These are phyloP conservation scores for Saccharomycopsis sp. DNA, from an alignment of 805 yeast genomes.

Conservation along the genomic window DNA sequence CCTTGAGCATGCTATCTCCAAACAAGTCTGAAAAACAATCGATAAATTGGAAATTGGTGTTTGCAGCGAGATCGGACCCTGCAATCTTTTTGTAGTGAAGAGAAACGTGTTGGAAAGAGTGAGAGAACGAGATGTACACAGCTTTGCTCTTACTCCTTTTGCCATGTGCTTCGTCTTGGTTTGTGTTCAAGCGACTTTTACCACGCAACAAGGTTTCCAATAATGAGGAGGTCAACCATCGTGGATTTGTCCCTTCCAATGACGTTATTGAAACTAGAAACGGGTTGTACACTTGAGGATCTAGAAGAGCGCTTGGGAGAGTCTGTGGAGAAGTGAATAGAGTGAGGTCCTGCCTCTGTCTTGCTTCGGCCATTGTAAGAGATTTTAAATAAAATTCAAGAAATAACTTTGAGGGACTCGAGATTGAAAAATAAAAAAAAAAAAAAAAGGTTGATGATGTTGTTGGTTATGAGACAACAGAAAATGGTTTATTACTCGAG, in stretches of 20 bases:
- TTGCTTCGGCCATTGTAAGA: no score
- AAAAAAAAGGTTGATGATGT: no score
- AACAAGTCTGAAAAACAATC: conserved; percentile 16
- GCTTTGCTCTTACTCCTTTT: neutral
- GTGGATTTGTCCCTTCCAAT: conserved; percentile 13
- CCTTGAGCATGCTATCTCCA: neutral
- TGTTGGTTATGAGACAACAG: no score
- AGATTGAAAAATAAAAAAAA: no score
- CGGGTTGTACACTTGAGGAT: no score
- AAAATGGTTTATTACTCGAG: no score
- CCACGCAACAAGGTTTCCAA: conserved; percentile 11
- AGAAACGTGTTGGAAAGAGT: conserved; percentile 4
- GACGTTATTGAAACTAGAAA: no score
- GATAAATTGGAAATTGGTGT: conserved; percentile 12
- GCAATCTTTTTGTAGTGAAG: conserved; percentile 11
- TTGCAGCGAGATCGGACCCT: conserved; percentile 8
- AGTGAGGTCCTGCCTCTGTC: no score
- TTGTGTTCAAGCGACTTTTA: conserved; percentile 10
- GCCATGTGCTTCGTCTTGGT: neutral
- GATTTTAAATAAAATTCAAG: no score
- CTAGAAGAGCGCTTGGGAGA: no score
- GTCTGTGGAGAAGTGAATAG: no score
- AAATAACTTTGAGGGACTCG: no score
- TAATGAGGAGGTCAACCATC: conserved; percentile 16
- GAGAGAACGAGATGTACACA: conserved; percentile 13